These are phyloP conservation scores for Phytophthora podocarpi DNA, from an alignment of 352 stramenopile genomes.

Conservation along the genomic window DNA sequence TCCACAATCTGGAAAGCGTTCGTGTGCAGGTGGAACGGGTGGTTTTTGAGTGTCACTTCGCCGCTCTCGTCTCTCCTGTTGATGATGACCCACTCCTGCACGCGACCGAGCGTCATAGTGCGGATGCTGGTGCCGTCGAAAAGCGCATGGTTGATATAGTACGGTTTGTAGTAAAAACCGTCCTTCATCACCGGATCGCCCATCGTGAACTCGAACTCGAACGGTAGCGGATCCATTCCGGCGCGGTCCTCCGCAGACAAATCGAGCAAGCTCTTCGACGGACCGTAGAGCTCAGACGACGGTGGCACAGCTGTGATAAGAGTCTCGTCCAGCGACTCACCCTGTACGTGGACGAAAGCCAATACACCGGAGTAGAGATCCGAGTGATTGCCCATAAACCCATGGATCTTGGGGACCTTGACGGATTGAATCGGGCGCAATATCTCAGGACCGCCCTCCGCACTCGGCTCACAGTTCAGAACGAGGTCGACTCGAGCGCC, in stretches of 20 bases:
- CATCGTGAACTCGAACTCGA: conserved; percentile 69
- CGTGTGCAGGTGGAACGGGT: conserved; percentile 88
- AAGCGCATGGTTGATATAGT: conserved; percentile 71
- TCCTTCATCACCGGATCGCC: conserved; percentile 48
- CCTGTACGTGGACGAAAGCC: conserved; percentile 64
- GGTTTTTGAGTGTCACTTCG: conserved; percentile 58
- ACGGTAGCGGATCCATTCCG: conserved; percentile 41
- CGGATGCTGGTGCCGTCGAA: conserved; percentile 56
- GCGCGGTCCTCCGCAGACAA: conserved; percentile 37
- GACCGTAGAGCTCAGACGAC: conserved; percentile 47
- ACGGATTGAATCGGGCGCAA: conserved; percentile 66
- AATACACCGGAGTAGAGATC: conserved; percentile 67
- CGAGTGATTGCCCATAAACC: conserved; percentile 58
- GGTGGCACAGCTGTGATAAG: conserved; percentile 40
- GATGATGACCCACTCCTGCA: conserved; percentile 80
- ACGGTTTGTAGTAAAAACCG: conserved; percentile 74
- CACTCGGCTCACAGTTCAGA: conserved; percentile 54
- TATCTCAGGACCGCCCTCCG: conserved; percentile 27
- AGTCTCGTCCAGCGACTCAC: conserved; percentile 33
- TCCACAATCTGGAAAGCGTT: conserved; percentile 85
- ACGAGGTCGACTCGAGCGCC: conserved; percentile 66
- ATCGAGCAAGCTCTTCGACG: conserved; percentile 41
- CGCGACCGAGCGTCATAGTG: conserved; percentile 54
- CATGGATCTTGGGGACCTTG: conserved; percentile 40
- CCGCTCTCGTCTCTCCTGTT: conserved; percentile 57